Conservation (phyloP, 164 flowering plant genomes). For the Berberis thunbergii region DNA sequence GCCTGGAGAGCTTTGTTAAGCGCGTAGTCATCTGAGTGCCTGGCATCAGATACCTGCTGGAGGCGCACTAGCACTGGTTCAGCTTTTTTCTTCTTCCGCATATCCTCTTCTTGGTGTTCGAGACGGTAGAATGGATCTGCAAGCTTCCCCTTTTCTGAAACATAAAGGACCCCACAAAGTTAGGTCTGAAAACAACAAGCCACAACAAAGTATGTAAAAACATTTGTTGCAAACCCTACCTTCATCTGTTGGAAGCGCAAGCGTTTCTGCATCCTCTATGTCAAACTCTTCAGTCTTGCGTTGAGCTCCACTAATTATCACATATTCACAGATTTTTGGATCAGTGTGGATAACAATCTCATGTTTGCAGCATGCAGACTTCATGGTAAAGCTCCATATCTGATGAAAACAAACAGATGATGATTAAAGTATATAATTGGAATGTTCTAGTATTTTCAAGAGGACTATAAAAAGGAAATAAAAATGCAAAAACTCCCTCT, state of each 20-base stretch:
- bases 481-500: not conserved
- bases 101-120: constrained; percentile 84
- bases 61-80: constrained; percentile 89
- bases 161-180: not conserved
- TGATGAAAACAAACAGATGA: constrained; percentile 16
- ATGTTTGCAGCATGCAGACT: constrained; percentile 88
- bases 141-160: constrained; percentile 76
- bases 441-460: no score
- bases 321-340: constrained; percentile 85
- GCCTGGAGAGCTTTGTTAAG: constrained; percentile 76
- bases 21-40: constrained; percentile 81
- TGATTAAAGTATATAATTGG: not conserved
- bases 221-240: constrained; percentile 27
- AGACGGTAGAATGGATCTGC: constrained; percentile 97
- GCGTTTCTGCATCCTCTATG: constrained; percentile 87
- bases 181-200: not conserved
- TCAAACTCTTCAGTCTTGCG: constrained; percentile 78
- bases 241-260: constrained; percentile 82
- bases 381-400: constrained; percentile 99
- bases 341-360: constrained; percentile 96
- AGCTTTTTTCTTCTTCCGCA: constrained; percentile 90
- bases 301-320: constrained; percentile 81
- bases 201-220: not conserved
- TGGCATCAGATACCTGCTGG: constrained; percentile 72
- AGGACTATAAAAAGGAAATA: not conserved